Evolutionary conservation across 352 stramenopile genomes (phyloP).

Genomic region (Hyaloperonospora brassicae): DNA sequence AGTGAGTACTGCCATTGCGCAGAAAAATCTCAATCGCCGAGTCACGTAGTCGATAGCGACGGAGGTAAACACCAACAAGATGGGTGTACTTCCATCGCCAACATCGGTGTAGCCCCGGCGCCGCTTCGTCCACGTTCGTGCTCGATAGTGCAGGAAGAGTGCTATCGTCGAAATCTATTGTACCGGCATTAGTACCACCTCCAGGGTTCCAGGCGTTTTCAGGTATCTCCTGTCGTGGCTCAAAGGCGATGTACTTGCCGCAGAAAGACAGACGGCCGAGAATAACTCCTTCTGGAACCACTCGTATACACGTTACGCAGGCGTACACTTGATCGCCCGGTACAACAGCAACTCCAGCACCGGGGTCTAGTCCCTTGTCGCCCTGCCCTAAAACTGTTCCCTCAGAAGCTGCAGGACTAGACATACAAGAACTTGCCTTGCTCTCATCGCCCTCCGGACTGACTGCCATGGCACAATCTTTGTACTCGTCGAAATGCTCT

Average conservation of each 20-base stretch:
- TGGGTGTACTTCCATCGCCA: slow-evolving; percentile 80
- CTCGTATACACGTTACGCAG: slow-evolving; percentile 51
- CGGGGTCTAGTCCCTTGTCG: slow-evolving; percentile 60
- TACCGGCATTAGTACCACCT: slow-evolving; percentile 6
- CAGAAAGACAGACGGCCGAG: slow-evolving; percentile 57
- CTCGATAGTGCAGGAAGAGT: slow-evolving; percentile 7
- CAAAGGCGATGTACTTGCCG: slow-evolving; percentile 55
- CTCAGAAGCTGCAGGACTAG: slow-evolving; percentile 10
- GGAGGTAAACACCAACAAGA: slow-evolving; percentile 65
- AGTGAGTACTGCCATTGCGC: slow-evolving; percentile 67
- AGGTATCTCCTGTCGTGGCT: slow-evolving; percentile 33
- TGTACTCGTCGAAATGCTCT: slow-evolving; percentile 23
- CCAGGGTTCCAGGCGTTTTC: slow-evolving; percentile 6
- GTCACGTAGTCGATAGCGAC: slow-evolving; percentile 72
- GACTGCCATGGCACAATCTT: background rate
- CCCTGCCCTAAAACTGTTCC: slow-evolving; percentile 17
- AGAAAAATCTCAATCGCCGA: slow-evolving; percentile 82
- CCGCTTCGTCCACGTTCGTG: slow-evolving; percentile 39
- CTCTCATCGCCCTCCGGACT: slow-evolving; percentile 5
- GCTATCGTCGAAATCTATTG: slow-evolving; percentile 19
- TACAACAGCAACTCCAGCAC: slow-evolving; percentile 48
- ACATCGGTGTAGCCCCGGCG: slow-evolving; percentile 58
- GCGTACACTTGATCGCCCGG: slow-evolving; percentile 59
- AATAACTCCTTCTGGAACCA: slow-evolving; percentile 70
- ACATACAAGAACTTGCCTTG: slow-evolving; percentile 3